phyloP scores from a whole-genome alignment of 2,329 filamentous ascomycete genomes.

The Claviceps sorghi region DNA sequence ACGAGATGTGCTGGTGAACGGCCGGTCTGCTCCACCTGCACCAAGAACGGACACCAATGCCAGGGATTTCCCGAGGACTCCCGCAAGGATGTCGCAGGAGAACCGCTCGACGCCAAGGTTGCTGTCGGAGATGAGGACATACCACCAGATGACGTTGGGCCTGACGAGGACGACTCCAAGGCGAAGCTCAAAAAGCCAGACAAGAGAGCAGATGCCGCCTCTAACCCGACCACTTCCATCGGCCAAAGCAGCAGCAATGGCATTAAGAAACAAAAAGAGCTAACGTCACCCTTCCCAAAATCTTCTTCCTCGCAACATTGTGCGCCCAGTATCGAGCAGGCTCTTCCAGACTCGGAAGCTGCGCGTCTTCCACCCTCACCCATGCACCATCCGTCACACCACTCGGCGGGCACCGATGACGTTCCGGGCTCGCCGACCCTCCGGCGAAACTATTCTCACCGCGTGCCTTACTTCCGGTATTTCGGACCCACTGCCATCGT shows the following conservation, averaged over 20 bases:
- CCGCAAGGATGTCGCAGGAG: constrained; percentile 27
- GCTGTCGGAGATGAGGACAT: constrained; percentile 7
- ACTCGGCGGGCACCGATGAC: constrained; percentile 11
- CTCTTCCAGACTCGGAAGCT: neutral
- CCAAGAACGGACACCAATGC: constrained; percentile 55
- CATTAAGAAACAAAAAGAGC: neutral
- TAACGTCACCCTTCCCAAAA: neutral
- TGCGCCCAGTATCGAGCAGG: neutral
- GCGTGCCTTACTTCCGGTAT: constrained; percentile 80
- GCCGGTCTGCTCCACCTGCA: constrained; percentile 57
- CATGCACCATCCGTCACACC: constrained; percentile 5
- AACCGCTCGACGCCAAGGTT: constrained; percentile 9
- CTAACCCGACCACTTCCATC: neutral
- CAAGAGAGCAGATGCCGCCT: neutral
- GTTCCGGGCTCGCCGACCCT: constrained; percentile 26
- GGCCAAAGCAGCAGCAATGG: neutral
- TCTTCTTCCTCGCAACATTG: neutral
- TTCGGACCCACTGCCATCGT: constrained; percentile 86
- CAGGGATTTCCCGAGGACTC: constrained; percentile 47
- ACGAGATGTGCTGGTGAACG: constrained; percentile 62
- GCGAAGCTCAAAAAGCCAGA: neutral
- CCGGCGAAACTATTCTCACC: constrained; percentile 40
- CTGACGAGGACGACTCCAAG: constrained; percentile 3
- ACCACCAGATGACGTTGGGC: neutral
- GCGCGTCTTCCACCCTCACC: constrained; percentile 5